Conservation (phyloP, 768 basidiomycete species). For the Russula earlei region DNA sequence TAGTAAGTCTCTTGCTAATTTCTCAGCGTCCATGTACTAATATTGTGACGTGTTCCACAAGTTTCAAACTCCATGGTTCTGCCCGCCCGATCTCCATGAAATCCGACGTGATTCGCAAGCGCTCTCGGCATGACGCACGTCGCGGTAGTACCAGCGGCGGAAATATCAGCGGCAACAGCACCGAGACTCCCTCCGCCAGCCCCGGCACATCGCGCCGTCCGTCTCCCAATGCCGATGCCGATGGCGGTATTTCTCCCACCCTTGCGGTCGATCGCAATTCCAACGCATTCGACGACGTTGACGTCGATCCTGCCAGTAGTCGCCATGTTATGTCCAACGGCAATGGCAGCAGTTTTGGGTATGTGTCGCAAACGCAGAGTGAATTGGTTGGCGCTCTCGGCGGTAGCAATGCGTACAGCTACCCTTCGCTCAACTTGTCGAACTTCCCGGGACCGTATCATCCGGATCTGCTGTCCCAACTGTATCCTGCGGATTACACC, state of each 20-base stretch:
- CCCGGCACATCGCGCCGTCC: conserved; percentile 66
- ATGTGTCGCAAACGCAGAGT: conserved; percentile 33
- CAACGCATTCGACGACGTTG: conserved; percentile 5
- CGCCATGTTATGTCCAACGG: conserved; percentile 32
- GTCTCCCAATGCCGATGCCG: conserved; percentile 45
- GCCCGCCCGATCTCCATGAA: conserved; percentile 87
- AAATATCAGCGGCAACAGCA: conserved; percentile 29
- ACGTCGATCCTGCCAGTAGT: conserved; percentile 33
- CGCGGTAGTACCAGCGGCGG: conserved; percentile 31
- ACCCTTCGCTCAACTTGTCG: conserved; percentile 31
- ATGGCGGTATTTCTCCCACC: conserved; percentile 43
- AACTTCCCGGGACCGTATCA: conserved; percentile 65
- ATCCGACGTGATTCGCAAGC: conserved; percentile 82
- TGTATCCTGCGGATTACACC: conserved; percentile 45
- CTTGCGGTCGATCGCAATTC: conserved; percentile 55
- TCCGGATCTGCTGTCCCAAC: conserved; percentile 56
- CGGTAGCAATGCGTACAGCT: conserved; percentile 24
- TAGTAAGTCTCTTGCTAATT: conserved; percentile 40
- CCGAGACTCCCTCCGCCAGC: conserved; percentile 67
- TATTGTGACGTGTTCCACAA: conserved; percentile 19
- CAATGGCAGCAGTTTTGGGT: conserved; percentile 26
- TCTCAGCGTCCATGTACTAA: not conserved
- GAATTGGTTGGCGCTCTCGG: conserved; percentile 44
- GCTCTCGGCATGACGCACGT: conserved; percentile 72
- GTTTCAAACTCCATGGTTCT: conserved; percentile 78